Evolutionary conservation across 495 filamentous ascomycete species (phyloP).

Genomic region (Tuber brumale): DNA sequence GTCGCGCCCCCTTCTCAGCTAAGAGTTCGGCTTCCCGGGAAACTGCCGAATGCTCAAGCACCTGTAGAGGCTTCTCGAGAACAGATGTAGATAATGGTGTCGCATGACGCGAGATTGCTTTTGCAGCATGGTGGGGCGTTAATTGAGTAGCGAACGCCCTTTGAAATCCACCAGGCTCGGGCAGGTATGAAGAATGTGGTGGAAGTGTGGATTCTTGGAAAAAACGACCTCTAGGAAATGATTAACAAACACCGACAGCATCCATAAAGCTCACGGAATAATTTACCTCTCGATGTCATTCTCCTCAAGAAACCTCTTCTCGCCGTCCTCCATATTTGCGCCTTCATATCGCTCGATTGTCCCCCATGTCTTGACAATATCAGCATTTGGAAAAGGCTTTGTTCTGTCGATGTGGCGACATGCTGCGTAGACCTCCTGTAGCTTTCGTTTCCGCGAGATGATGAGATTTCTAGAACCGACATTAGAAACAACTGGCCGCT

Average conservation of each 20-base stretch:
- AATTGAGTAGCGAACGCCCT: constrained; percentile 16
- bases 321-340: constrained; percentile 33
- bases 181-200: constrained; percentile 28
- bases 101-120: constrained; percentile 10
- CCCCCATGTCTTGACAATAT: constrained; percentile 33
- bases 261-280: not conserved
- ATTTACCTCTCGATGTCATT: constrained; percentile 40
- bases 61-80: constrained; percentile 13
- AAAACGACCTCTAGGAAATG: constrained; percentile 27
- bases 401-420: constrained; percentile 31
- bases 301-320: constrained; percentile 38
- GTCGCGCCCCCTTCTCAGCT: constrained; percentile 21
- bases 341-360: constrained; percentile 33
- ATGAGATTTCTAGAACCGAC: constrained; percentile 24
- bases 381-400: constrained; percentile 32
- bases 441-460: constrained; percentile 40
- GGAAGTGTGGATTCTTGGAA: constrained; percentile 37
- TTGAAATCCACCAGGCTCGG: constrained; percentile 30
- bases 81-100: constrained; percentile 8
- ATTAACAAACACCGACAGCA: constrained; percentile 8
- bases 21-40: constrained; percentile 22
- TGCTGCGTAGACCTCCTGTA: constrained; percentile 40
- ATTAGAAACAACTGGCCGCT: not conserved
- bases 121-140: constrained; percentile 12
- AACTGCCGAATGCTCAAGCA: not conserved